These are phyloP conservation scores for Malassezia brasiliensis DNA, from an alignment of 1,284 basidiomycete genomes.

Conservation along the genomic window DNA sequence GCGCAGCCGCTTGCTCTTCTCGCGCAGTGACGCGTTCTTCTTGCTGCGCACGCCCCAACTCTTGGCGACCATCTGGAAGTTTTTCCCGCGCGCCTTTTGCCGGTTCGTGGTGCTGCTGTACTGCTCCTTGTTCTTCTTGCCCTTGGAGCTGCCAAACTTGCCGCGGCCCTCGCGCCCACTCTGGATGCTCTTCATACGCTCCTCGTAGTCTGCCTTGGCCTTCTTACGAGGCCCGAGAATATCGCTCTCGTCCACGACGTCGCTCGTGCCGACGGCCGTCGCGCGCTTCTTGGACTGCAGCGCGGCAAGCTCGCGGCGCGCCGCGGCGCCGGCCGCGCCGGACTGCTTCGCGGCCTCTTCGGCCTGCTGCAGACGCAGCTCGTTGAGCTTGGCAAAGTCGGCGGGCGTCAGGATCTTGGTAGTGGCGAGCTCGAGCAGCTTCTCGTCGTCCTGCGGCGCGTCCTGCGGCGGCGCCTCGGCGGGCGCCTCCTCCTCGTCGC, in stretches of 20 bases:
- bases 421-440: slow-evolving; percentile 54
- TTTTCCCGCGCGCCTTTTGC: slow-evolving; percentile 41
- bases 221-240: slow-evolving; percentile 93
- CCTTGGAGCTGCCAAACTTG: slow-evolving; percentile 63
- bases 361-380: slow-evolving; percentile 70
- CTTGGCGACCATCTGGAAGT: slow-evolving; percentile 44
- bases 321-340: slow-evolving; percentile 29
- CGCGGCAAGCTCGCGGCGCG: slow-evolving; percentile 52
- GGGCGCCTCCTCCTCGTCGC: slow-evolving; percentile 35
- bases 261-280: slow-evolving; percentile 37
- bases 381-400: slow-evolving; percentile 85
- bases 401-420: slow-evolving; percentile 96
- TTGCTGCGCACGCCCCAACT: slow-evolving; percentile 40
- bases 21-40: slow-evolving; percentile 40
- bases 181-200: slow-evolving; percentile 80
- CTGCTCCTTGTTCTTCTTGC: slow-evolving; percentile 46
- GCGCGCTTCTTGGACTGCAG: slow-evolving; percentile 63
- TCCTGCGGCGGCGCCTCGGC: slow-evolving; percentile 34
- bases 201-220: slow-evolving; percentile 84
- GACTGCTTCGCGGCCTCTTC: slow-evolving; percentile 54
- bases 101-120: slow-evolving; percentile 35
- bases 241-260: slow-evolving; percentile 36
- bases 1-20: slow-evolving; percentile 36
- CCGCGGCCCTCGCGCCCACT: slow-evolving; percentile 90
- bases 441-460: slow-evolving; percentile 28